A percentile compares a stretch with the other conserved stretches of the same genome.
phyloP scores from a whole-genome alignment of 208 protist genomes.

The Trypanosoma cruzi region DNA sequence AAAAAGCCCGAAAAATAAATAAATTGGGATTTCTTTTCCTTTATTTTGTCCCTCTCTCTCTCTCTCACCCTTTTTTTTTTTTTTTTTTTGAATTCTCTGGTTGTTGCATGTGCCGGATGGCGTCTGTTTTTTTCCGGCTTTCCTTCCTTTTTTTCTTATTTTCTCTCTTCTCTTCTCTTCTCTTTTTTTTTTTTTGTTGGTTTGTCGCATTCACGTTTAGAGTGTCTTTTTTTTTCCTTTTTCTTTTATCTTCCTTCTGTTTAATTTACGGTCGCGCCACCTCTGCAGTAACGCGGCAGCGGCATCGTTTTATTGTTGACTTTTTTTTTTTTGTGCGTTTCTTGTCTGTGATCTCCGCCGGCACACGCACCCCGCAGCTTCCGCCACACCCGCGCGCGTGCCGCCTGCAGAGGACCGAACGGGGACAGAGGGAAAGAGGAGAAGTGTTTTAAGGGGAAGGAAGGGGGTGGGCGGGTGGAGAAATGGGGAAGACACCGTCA shows the following conservation, averaged over 20 bases:
- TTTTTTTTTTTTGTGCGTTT: not conserved
- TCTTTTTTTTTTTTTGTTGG: slow-evolving; percentile 11
- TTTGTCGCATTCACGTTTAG: not conserved
- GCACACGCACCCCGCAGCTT: not conserved
- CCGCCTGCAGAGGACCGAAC: not conserved
- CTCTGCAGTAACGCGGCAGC: not conserved
- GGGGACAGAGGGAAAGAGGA: not conserved
- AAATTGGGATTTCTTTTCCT: too few species aligned
- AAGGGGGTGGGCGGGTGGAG: not conserved
- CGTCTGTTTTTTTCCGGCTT: slow-evolving; percentile 17
- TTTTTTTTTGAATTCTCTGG: not conserved
- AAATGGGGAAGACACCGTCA: slow-evolving; percentile 25
- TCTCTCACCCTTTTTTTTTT: too few species aligned
- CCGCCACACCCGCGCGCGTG: not conserved
- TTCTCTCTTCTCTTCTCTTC: not conserved
- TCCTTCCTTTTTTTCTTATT: too few species aligned
- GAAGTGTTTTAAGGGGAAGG: slow-evolving; percentile 1
- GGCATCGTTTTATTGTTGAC: not conserved
- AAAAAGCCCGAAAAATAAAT: too few species aligned
- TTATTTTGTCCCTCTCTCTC: too few species aligned
- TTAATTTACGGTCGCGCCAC: not conserved
- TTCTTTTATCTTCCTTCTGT: not conserved
- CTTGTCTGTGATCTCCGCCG: not conserved
- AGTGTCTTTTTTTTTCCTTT: slow-evolving; percentile 17
- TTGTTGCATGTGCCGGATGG: too few species aligned